These are phyloP conservation scores for Coemansia sp. DNA, from an alignment of 192 early-diverging fungal genomes.

Conservation along the genomic window DNA sequence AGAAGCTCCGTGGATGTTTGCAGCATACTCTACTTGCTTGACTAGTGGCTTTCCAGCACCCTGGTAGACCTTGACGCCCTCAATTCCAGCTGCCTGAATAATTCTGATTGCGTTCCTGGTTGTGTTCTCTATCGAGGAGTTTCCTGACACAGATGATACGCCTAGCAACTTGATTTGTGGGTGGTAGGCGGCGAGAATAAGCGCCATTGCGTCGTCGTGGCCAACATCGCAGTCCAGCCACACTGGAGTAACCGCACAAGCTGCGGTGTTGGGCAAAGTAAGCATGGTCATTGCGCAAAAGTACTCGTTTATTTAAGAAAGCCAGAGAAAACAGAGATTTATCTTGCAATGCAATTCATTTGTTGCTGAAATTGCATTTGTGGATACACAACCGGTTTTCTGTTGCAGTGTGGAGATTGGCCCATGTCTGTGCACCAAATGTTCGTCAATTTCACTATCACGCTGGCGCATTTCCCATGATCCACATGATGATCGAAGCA, in stretches of 20 bases:
- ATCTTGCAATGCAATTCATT: too few relatives aligned
- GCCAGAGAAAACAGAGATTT: too few relatives aligned
- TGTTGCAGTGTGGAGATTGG: too few relatives aligned
- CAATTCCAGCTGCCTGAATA: constrained; percentile 26
- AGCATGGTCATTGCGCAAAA: too few relatives aligned
- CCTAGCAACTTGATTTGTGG: constrained; percentile 28
- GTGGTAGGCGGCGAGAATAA: constrained; percentile 34
- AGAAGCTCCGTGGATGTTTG: constrained; percentile 15
- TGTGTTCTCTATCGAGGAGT: constrained; percentile 18
- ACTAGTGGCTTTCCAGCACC: constrained; percentile 33
- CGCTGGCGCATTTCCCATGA: too few relatives aligned
- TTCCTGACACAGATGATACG: constrained; percentile 29
- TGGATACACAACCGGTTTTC: too few relatives aligned
- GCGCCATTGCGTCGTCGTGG: constrained; percentile 38
- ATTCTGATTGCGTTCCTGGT: constrained; percentile 27
- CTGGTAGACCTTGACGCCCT: constrained; percentile 24
- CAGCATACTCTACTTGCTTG: constrained; percentile 9
- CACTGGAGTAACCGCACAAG: constrained; percentile 6
- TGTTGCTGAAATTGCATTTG: too few relatives aligned
- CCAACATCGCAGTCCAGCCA: constrained; percentile 48
- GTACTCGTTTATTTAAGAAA: too few relatives aligned
- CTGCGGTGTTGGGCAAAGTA: background rate
- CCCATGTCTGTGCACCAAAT: too few relatives aligned
- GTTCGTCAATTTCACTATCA: too few relatives aligned
- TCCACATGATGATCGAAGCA: too few relatives aligned